A percentile compares a stretch with the other conserved stretches of the same genome.
These are phyloP conservation scores for Termitomyces sp. DNA, from an alignment of 768 basidiomycete genomes.

Conservation along the genomic window DNA sequence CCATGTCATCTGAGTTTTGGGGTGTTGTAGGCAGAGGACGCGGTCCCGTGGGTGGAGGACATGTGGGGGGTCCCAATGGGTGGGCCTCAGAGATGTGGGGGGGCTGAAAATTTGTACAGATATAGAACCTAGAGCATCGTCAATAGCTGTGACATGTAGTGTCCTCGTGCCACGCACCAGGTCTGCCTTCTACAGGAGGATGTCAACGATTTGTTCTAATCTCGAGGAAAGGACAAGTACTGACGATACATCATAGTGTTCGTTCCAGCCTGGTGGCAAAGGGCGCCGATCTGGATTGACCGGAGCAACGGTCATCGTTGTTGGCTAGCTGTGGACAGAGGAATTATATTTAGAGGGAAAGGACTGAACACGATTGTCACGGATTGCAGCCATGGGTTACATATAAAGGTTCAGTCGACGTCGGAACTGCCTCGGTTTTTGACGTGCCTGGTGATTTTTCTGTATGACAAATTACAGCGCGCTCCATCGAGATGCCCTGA, in stretches of 20 bases:
- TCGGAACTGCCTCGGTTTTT: not conserved
- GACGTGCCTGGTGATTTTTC: not conserved
- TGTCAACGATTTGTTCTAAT: not conserved
- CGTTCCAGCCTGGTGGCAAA: conserved; percentile 16
- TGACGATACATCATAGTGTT: conserved; percentile 18
- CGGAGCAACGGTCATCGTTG: conserved; percentile 3
- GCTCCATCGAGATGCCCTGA: not conserved
- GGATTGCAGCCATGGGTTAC: not conserved
- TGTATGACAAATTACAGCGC: not conserved
- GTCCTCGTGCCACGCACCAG: conserved; percentile 1
- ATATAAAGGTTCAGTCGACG: not conserved
- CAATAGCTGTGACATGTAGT: not conserved
- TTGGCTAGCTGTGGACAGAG: not conserved
- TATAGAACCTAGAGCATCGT: conserved; percentile 14
- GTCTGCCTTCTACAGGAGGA: not conserved
- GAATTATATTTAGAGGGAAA: not conserved
- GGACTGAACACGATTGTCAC: not conserved
- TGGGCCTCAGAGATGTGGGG: conserved; percentile 12
- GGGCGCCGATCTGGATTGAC: conserved; percentile 17
- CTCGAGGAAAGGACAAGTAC: not conserved
- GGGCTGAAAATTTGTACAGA: conserved; percentile 9
- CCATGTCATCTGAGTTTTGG: not conserved
- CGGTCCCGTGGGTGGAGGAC: not conserved
- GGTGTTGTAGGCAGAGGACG: not conserved
- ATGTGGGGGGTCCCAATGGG: conserved; percentile 11